Percentiles rank a stretch among this genome's conserved stretches.
Evolutionary conservation across 768 basidiomycete species (phyloP).

Genomic region (Tylopilus vinaceipallidus): DNA sequence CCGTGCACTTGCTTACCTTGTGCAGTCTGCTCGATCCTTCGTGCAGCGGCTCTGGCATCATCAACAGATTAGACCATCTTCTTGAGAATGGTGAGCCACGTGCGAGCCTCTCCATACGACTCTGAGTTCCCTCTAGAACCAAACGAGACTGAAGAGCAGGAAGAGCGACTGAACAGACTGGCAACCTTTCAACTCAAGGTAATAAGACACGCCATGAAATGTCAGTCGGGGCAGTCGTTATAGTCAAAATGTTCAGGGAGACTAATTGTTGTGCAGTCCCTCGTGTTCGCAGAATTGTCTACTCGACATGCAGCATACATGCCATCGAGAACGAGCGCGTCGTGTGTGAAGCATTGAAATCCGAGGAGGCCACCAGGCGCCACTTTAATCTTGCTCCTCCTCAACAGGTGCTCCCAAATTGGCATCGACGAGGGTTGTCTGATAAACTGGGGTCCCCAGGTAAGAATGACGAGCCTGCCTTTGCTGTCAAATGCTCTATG

Average conservation of each 20-base stretch:
- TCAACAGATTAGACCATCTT: constrained; percentile 85
- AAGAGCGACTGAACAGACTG: constrained; percentile 78
- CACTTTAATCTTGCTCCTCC: constrained; percentile 69
- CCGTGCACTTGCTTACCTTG: not conserved
- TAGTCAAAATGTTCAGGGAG: not conserved
- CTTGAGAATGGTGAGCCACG: constrained; percentile 60
- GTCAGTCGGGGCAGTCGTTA: constrained; percentile 42
- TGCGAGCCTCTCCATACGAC: constrained; percentile 1
- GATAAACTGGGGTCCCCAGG: constrained; percentile 61
- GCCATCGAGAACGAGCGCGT: constrained; percentile 92
- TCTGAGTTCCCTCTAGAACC: constrained; percentile 38
- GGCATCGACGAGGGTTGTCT: constrained; percentile 76
- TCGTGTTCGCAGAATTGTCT: constrained; percentile 76
- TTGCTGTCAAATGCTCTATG: not conserved
- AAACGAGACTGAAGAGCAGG: constrained; percentile 54
- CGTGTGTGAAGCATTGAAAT: constrained; percentile 68
- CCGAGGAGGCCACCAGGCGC: constrained; percentile 59
- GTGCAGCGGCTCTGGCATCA: constrained; percentile 92
- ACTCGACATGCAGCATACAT: constrained; percentile 97
- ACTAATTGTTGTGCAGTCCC: constrained; percentile 54
- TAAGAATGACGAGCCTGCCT: constrained; percentile 23
- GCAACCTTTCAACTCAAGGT: constrained; percentile 87
- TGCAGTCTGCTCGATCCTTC: constrained; percentile 89
- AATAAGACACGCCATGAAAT: constrained; percentile 94
- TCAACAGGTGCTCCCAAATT: constrained; percentile 69